Percentiles rank a stretch among this genome's conserved stretches.
phyloP scores from a whole-genome alignment of 2,329 filamentous ascomycete genomes.

The Phialophora verrucosa region DNA sequence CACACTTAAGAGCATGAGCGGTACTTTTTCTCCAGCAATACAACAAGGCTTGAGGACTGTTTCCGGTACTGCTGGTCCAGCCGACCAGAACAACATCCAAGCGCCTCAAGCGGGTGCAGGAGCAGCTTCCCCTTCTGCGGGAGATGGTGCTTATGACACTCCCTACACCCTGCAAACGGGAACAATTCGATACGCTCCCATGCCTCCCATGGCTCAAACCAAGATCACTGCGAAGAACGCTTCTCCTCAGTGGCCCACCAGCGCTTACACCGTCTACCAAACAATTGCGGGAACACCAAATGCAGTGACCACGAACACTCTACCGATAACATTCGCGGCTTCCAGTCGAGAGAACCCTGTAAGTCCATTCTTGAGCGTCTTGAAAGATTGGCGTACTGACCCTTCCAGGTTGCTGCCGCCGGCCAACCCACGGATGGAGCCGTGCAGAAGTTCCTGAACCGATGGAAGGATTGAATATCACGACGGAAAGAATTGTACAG shows the following conservation, averaged over 20 bases:
- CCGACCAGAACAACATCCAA: conserved; percentile 37
- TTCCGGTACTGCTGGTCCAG: conserved; percentile 41
- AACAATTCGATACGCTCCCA: conserved; percentile 64
- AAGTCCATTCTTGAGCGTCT: conserved; percentile 43
- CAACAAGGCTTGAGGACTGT: conserved; percentile 48
- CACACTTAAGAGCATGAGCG: conserved; percentile 68
- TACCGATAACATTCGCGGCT: conserved; percentile 57
- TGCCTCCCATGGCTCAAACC: conserved; percentile 64
- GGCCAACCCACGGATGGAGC: conserved; percentile 55
- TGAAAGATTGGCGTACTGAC: conserved; percentile 15
- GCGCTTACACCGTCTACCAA: conserved; percentile 53
- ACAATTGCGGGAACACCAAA: conserved; percentile 56
- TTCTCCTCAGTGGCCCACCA: conserved; percentile 61
- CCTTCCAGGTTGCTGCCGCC: conserved; percentile 59
- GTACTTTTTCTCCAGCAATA: conserved; percentile 56
- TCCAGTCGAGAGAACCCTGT: conserved; percentile 65
- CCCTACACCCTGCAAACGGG: conserved; percentile 64
- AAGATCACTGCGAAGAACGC: conserved; percentile 62
- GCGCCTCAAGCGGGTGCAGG: conserved; percentile 43
- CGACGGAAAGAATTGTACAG: conserved; percentile 7
- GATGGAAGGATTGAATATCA: conserved; percentile 63
- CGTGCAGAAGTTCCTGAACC: conserved; percentile 63
- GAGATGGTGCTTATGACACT: conserved; percentile 46
- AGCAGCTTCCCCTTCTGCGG: conserved; percentile 28
- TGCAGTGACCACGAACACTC: conserved; percentile 59